These are phyloP conservation scores for Scutellaria galericulata DNA, from an alignment of 257 asterid species.

Conservation along the genomic window DNA sequence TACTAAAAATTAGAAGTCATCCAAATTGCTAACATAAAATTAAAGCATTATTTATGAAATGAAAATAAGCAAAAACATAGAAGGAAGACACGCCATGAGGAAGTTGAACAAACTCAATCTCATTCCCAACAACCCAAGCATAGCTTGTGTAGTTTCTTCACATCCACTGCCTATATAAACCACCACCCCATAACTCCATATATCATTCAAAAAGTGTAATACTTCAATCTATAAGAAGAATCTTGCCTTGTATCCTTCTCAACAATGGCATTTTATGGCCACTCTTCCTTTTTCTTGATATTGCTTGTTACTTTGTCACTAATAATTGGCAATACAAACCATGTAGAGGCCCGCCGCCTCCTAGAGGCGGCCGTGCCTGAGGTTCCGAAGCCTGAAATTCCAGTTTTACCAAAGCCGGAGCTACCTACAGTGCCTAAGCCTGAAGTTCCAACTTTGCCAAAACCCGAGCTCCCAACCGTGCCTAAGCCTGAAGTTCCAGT, in stretches of 20 bases:
- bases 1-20: no score
- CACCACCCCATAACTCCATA: not conserved
- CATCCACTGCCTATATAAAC: conserved; percentile 23
- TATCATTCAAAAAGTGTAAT: conserved; percentile 17
- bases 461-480: not conserved
- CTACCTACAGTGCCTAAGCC: not conserved
- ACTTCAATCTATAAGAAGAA: not conserved
- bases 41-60: not conserved
- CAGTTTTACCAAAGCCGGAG: conserved; percentile 8
- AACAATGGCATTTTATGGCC: conserved; percentile 30
- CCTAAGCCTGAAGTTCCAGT: not conserved
- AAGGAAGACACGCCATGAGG: not conserved
- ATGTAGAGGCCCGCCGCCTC: conserved; percentile 25
- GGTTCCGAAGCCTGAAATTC: conserved; percentile 28
- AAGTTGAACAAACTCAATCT: conserved; percentile 34
- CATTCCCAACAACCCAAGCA: conserved; percentile 30
- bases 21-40: no score
- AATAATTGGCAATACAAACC: conserved; percentile 6
- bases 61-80: not conserved
- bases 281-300: conserved; percentile 23
- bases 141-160: not conserved
- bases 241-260: not conserved
- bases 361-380: conserved; percentile 36
- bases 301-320: conserved; percentile 24
- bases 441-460: not conserved